These are phyloP conservation scores for Suillus tomentosus DNA, from an alignment of 768 basidiomycete genomes.

Conservation along the genomic window DNA sequence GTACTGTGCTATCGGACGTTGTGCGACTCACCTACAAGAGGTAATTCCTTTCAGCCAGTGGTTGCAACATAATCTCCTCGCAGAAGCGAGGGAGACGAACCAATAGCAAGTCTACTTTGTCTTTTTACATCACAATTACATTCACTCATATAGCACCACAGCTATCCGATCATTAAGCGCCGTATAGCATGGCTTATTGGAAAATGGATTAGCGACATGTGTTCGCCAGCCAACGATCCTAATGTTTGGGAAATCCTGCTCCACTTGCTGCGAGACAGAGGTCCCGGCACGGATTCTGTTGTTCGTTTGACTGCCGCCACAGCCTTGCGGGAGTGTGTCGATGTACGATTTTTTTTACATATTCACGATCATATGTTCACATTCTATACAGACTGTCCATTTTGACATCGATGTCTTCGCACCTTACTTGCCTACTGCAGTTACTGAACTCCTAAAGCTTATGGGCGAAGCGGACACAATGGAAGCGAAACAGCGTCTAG, in stretches of 20 bases:
- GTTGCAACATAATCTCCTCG: conserved; percentile 59
- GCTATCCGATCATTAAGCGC: conserved; percentile 91
- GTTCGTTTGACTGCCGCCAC: conserved; percentile 85
- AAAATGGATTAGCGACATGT: conserved; percentile 79
- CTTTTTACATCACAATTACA: conserved; percentile 2
- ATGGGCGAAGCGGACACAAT: conserved; percentile 72
- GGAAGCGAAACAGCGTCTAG: conserved; percentile 78
- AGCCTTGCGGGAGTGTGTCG: conserved; percentile 79
- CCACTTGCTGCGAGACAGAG: conserved; percentile 70
- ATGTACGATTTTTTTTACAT: conserved; percentile 56
- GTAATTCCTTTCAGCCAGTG: conserved; percentile 70
- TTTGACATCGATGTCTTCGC: conserved; percentile 66
- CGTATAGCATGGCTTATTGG: conserved; percentile 94
- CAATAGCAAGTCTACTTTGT: conserved; percentile 47
- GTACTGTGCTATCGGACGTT: conserved; percentile 89
- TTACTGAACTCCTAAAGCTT: conserved; percentile 69
- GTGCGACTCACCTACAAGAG: conserved; percentile 61
- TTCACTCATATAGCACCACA: conserved; percentile 33
- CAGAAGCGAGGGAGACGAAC: conserved; percentile 62
- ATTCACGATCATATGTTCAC: conserved; percentile 6
- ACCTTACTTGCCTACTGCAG: conserved; percentile 63
- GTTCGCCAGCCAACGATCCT: conserved; percentile 57
- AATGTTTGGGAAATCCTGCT: conserved; percentile 81
- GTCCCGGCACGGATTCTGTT: conserved; percentile 75
- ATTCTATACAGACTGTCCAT: conserved; percentile 50